Evolutionary conservation across 176 grass and related monocot genomes (phyloP), one percentile per base, ranked within the genome.

Genomic region (Carex pumila): DNA sequence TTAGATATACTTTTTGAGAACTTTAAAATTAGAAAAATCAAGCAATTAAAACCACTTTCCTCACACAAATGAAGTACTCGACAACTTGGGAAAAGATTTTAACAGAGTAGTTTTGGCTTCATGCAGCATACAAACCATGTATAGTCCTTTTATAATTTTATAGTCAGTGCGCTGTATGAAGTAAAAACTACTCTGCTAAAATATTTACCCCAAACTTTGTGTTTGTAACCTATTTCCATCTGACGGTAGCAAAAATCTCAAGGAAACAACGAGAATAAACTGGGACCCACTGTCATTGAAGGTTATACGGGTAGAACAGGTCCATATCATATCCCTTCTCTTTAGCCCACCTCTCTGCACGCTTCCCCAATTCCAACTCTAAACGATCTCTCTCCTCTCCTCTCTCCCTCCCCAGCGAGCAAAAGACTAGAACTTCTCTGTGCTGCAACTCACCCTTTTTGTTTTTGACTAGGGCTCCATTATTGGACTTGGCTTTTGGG

Each of bases 341-440:
- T 78, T 29, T 9, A 18, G 73, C 52, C 72, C 73, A 78, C 73
- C 73, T 78, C 73, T 78, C 3, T 25, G 73, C 73, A 78, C 73
- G 73, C 73, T 56, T 78, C 52, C 73, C 73, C 73, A 57, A 57
- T 78, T 78, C 72, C 72, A 56, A 75, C 2, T 76, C 13, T 6
- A 6, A 78, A 54, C 72, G 4, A 56, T 41, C 34, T 49, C 70
- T 9, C 18, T 1, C 0, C 17, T 52, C 45, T 76, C 22, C n/a
- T 0, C 17, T 52, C 45, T 76, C 22, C n/a, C 71, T 30, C 59
- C 17, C 22, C 22, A 0, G 41, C 70, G 41, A 49, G 17, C 49
- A 78, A 34, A 56, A 78, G 52, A n/a, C 68, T 39, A 19, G 12
- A 71, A 54, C 49, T 76, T 15, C 49, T 55, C 49, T 76, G 45